These are phyloP conservation scores for Phytophthora podocarpi DNA, from an alignment of 352 stramenopile species.

Conservation along the genomic window DNA sequence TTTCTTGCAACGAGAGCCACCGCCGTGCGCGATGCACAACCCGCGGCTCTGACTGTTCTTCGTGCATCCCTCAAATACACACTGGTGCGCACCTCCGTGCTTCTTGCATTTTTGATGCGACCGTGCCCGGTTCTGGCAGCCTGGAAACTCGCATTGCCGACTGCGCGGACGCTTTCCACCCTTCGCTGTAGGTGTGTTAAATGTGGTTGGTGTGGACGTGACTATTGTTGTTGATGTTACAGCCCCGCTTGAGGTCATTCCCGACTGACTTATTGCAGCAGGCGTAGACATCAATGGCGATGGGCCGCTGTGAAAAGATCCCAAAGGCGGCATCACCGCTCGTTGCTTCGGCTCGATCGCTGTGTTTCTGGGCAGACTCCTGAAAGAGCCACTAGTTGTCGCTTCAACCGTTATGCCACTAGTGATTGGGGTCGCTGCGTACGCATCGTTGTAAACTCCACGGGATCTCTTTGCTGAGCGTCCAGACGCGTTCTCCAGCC, in stretches of 20 bases:
- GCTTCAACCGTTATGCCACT: neutral
- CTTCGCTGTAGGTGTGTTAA: conserved; percentile 14
- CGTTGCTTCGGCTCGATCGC: conserved; percentile 49
- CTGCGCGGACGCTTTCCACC: conserved; percentile 45
- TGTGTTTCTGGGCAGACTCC: conserved; percentile 41
- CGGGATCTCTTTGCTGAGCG: conserved; percentile 18
- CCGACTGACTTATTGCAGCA: neutral
- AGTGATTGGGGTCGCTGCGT: conserved; percentile 3
- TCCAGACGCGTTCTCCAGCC: conserved; percentile 3
- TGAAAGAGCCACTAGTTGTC: conserved; percentile 30
- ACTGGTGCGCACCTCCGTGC: conserved; percentile 86
- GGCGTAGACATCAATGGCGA: conserved; percentile 8
- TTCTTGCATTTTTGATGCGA: conserved; percentile 92
- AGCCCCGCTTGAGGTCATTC: neutral
- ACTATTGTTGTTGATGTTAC: neutral
- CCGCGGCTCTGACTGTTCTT: conserved; percentile 90
- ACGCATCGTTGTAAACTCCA: conserved; percentile 20
- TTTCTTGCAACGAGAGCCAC: conserved; percentile 78
- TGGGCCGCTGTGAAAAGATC: conserved; percentile 21
- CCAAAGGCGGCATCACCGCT: conserved; percentile 21
- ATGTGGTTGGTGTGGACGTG: conserved; percentile 14
- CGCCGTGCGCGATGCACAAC: conserved; percentile 85
- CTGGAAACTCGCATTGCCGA: conserved; percentile 73
- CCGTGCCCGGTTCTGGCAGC: conserved; percentile 77
- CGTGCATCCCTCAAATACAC: conserved; percentile 80